Conservation (phyloP, 2,329 filamentous ascomycete species). For the Colletotrichum melonis region DNA sequence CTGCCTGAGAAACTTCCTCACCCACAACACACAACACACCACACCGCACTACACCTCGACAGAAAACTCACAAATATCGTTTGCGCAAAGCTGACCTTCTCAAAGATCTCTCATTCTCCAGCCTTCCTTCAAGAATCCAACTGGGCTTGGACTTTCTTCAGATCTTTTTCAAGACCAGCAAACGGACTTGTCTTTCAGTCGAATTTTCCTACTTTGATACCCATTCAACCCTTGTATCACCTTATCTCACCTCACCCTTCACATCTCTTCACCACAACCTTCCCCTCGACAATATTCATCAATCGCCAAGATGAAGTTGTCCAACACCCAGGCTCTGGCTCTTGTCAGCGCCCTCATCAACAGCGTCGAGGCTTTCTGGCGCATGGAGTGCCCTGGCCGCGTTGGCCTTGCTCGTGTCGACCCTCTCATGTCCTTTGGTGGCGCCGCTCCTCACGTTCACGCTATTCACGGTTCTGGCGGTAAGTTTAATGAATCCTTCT, state of each 20-base stretch:
- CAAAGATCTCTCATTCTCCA: conserved; percentile 1
- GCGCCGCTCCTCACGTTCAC: conserved; percentile 75
- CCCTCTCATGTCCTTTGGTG: conserved; percentile 75
- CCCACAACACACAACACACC: background rate
- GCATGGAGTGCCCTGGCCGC: conserved; percentile 83
- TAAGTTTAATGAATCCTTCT: conserved; percentile 58
- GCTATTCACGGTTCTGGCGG: conserved; percentile 80
- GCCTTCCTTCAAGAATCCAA: conserved; percentile 9
- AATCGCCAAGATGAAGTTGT: conserved; percentile 37
- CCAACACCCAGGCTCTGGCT: background rate
- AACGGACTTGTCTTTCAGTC: conserved; percentile 43
- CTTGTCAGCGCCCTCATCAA: background rate
- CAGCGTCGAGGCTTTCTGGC: conserved; percentile 80
- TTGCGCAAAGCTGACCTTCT: background rate
- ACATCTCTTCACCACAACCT: background rate
- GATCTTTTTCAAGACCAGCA: conserved; percentile 34
- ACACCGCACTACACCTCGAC: background rate
- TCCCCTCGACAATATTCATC: conserved; percentile 10
- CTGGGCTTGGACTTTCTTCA: conserved; percentile 12
- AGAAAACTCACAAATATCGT: conserved; percentile 16
- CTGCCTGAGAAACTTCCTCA: background rate
- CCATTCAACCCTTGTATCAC: conserved; percentile 26
- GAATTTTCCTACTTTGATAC: conserved; percentile 25
- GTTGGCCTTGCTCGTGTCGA: conserved; percentile 80
- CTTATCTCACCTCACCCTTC: background rate